Evolutionary conservation across 345 rosid species (phyloP).

Genomic region (Streptanthus diversifolius): DNA sequence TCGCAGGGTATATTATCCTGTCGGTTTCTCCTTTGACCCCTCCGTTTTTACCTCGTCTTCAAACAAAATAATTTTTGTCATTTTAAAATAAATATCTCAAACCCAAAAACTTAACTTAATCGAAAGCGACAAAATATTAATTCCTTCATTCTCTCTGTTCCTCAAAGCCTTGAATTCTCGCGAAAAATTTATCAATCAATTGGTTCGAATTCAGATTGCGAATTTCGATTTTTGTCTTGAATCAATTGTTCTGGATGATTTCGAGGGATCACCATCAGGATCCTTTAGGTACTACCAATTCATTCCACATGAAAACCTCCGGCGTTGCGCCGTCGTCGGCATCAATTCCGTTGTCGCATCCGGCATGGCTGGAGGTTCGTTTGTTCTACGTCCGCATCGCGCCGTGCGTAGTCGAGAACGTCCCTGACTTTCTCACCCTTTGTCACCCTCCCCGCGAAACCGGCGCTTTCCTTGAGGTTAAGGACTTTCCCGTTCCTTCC

Average conservation of each 20-base stretch:
- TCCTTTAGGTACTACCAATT: constrained; percentile 30
- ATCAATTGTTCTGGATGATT: constrained; percentile 16
- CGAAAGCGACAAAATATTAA: neutral
- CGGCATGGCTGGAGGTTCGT: constrained; percentile 84
- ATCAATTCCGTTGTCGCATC: constrained; percentile 24
- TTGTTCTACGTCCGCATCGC: constrained; percentile 77
- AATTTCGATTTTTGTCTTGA: neutral
- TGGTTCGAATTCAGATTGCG: neutral
- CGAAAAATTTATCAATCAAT: neutral
- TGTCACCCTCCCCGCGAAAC: constrained; percentile 67
- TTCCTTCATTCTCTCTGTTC: neutral
- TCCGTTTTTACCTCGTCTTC: constrained; percentile 31
- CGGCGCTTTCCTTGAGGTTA: constrained; percentile 76
- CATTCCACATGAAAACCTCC: constrained; percentile 36
- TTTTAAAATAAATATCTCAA: constrained; percentile 26
- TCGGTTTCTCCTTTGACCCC: constrained; percentile 30
- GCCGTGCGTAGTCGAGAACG: constrained; percentile 53
- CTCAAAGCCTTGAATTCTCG: neutral
- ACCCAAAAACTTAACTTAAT: constrained; percentile 20
- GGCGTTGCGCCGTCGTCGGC: constrained; percentile 33
- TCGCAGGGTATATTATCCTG: neutral
- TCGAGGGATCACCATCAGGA: constrained; percentile 35
- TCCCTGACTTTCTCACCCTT: constrained; percentile 66
- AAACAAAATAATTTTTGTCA: neutral
- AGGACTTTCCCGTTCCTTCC: constrained; percentile 65